Percentiles rank a stretch among this genome's conserved stretches.
Evolutionary conservation across 176 grass and related monocot genomes (phyloP).

Genomic region (Guadua angustifolia): DNA sequence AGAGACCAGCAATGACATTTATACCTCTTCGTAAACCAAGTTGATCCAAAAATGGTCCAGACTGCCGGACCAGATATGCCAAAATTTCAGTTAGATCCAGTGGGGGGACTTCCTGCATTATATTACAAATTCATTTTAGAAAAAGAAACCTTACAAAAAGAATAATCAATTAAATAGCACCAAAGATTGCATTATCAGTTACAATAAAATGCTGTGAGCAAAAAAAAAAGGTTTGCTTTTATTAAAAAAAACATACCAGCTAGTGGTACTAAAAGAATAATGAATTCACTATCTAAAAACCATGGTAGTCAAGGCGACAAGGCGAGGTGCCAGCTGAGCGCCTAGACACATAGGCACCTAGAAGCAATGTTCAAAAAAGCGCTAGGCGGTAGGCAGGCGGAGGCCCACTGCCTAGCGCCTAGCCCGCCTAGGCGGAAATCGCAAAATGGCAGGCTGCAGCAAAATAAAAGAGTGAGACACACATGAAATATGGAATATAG

Average conservation of each 20-base stretch:
- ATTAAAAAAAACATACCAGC: constrained; percentile 2
- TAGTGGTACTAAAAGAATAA: not conserved
- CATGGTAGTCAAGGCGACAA: not conserved
- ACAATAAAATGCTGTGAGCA: not conserved
- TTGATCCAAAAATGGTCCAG: constrained; percentile 87
- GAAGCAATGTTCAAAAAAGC: too few species aligned
- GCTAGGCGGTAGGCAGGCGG: too few species aligned
- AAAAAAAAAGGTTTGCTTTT: not conserved
- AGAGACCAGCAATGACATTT: not conserved
- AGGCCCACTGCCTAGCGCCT: too few species aligned
- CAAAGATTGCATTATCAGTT: not conserved
- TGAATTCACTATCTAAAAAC: constrained; percentile 12
- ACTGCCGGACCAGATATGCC: constrained; percentile 74
- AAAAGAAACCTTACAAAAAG: constrained; percentile 14
- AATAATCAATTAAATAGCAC: constrained; percentile 6
- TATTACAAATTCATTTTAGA: constrained; percentile 34
- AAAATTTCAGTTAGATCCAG: constrained; percentile 81
- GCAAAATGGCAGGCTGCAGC: too few species aligned
- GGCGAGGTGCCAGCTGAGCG: too few species aligned
- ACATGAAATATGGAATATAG: too few species aligned
- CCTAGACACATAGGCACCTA: too few species aligned
- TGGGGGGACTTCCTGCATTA: constrained; percentile 59
- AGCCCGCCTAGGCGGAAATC: too few species aligned
- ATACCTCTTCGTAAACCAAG: constrained; percentile 76
- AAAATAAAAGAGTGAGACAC: too few species aligned